A percentile compares a stretch with the other conserved stretches of the same genome.
These are phyloP conservation scores for Rhodotorula sphaerocarpa DNA, from an alignment of 768 basidiomycete species.

Conservation along the genomic window DNA sequence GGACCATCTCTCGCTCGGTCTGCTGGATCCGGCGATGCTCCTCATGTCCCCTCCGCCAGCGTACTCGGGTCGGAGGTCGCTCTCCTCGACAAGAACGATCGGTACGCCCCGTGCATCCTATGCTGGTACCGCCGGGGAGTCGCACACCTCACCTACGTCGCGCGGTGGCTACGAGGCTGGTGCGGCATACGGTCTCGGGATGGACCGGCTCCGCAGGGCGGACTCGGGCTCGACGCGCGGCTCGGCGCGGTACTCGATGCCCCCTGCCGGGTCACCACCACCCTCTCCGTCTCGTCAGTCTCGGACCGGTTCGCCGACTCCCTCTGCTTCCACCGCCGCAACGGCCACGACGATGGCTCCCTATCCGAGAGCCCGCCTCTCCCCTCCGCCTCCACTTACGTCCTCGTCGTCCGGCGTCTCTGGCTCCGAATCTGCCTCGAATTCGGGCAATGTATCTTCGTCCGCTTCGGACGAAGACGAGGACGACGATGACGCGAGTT, in stretches of 20 bases:
- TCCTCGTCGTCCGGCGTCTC: neutral
- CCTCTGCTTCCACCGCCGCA: neutral
- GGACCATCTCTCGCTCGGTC: slow-evolving; percentile 21
- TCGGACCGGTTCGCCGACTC: too few relatives aligned
- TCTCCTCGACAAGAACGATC: too few relatives aligned
- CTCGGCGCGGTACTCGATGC: neutral
- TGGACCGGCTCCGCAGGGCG: too few relatives aligned
- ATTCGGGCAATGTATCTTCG: neutral
- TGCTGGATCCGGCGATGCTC: slow-evolving; percentile 21
- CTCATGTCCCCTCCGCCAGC: slow-evolving; percentile 20
- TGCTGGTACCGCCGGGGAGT: neutral
- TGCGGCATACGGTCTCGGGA: too few relatives aligned
- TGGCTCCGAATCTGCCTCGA: neutral
- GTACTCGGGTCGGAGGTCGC: neutral
- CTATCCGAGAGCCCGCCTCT: neutral
- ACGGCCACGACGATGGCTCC: neutral
- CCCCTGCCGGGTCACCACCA: neutral
- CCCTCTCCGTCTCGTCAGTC: too few relatives aligned
- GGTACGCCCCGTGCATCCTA: neutral
- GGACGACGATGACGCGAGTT: neutral
- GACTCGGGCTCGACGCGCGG: neutral
- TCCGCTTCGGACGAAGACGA: slow-evolving; percentile 2
- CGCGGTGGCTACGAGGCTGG: too few relatives aligned
- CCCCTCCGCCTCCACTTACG: neutral
- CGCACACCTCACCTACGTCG: too few relatives aligned